Conservation (phyloP, 768 basidiomycete genomes). For the Naganishia kalamii region DNA sequence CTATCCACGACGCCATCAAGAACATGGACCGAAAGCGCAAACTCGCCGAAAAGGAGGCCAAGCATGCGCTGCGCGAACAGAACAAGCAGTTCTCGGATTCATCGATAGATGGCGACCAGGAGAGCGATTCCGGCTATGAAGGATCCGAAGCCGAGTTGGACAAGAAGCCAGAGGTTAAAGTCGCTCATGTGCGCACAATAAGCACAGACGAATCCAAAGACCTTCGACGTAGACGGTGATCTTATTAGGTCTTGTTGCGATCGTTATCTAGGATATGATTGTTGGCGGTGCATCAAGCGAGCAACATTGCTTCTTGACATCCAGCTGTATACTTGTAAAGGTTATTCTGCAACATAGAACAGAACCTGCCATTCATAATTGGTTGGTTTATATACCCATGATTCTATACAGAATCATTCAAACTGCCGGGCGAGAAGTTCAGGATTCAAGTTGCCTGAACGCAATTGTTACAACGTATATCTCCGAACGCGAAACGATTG, state of each 20-base stretch:
- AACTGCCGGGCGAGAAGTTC: too few species aligned
- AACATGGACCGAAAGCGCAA: slow-evolving; percentile 56
- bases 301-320: too few species aligned
- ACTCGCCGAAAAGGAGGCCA: slow-evolving; percentile 32
- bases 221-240: slow-evolving; percentile 7
- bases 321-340: too few species aligned
- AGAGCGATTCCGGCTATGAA: slow-evolving; percentile 25
- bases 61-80: not conserved
- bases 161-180: slow-evolving; percentile 4
- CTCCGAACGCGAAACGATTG: too few species aligned
- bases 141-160: slow-evolving; percentile 21
- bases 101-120: slow-evolving; percentile 6
- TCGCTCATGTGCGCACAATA: not conserved
- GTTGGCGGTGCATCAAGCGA: not conserved
- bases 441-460: too few species aligned
- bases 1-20: slow-evolving; percentile 51
- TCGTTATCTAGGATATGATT: not conserved
- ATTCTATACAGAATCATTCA: not conserved
- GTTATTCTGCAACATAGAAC: too few species aligned
- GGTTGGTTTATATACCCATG: not conserved
- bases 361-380: not conserved
- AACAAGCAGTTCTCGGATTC: slow-evolving; percentile 6
- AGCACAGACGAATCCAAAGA: slow-evolving; percentile 8
- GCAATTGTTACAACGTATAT: too few species aligned
- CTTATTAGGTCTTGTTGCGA: not conserved